phyloP scores from a whole-genome alignment of 73 alveolate genomes.

The Paraurostyla sp. region DNA sequence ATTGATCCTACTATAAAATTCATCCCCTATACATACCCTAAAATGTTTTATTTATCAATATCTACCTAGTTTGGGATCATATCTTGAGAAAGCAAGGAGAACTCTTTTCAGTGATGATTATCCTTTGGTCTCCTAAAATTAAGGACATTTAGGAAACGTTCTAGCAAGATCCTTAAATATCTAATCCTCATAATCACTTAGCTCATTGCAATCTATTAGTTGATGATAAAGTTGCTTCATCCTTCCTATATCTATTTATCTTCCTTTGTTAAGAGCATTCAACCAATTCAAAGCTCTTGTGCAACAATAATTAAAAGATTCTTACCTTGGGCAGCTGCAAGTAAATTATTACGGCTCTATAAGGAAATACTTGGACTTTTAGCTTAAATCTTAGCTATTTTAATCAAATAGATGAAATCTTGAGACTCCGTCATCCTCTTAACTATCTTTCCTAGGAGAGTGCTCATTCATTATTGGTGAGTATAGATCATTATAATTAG shows the following conservation, averaged over 20 bases:
- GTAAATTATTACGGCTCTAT: background rate
- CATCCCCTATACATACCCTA: constrained; percentile 69
- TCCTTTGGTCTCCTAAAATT: constrained; percentile 47
- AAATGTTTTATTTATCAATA: background rate
- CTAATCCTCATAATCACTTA: constrained; percentile 49
- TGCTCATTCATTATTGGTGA: constrained; percentile 48
- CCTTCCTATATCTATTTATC: background rate
- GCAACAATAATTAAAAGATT: background rate
- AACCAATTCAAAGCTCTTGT: constrained; percentile 6
- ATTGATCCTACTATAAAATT: constrained; percentile 64
- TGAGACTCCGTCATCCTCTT: too few species aligned
- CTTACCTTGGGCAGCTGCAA: constrained; percentile 1
- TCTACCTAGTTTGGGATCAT: constrained; percentile 56
- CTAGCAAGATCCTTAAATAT: constrained; percentile 40
- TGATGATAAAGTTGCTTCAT: constrained; percentile 9
- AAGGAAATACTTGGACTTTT: too few species aligned
- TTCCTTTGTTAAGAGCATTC: background rate
- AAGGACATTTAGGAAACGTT: constrained; percentile 43
- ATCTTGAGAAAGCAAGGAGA: constrained; percentile 62
- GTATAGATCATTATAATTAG: background rate
- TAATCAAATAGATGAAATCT: too few species aligned
- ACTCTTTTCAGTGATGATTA: constrained; percentile 51
- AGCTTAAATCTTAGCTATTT: too few species aligned
- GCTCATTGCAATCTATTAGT: constrained; percentile 10
- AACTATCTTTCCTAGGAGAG: background rate